Conservation (phyloP, 768 basidiomycete species). For the Lactifluus piperatus region DNA sequence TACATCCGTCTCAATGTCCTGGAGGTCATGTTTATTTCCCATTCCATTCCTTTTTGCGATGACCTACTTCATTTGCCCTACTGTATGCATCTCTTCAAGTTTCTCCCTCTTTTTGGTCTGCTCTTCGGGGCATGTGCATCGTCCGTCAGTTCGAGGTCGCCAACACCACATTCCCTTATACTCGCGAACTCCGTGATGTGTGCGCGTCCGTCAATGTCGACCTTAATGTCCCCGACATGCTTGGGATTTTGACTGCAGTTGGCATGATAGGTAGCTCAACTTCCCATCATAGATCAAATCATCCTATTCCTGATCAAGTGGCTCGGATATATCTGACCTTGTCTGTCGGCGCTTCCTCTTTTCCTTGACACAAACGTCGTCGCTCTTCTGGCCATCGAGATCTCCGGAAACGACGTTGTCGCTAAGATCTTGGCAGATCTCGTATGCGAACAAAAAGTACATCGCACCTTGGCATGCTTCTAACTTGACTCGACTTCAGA, state of each 20-base stretch:
- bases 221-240: slow-evolving; percentile 25
- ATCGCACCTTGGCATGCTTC: background rate
- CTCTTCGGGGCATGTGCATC: slow-evolving; percentile 10
- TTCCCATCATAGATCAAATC: background rate
- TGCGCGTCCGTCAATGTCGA: slow-evolving; percentile 32
- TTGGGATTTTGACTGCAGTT: slow-evolving; percentile 23
- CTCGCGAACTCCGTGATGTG: slow-evolving; percentile 27
- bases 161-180: slow-evolving; percentile 2
- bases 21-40: background rate
- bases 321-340: slow-evolving; percentile 36
- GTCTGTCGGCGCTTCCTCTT: slow-evolving; percentile 31
- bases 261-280: slow-evolving; percentile 26
- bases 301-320: background rate
- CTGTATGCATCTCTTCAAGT: slow-evolving; percentile 12
- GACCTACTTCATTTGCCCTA: too few species aligned
- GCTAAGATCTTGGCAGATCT: slow-evolving; percentile 28
- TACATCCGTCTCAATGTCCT: too few species aligned
- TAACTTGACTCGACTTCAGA: slow-evolving; percentile 18
- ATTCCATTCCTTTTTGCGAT: background rate
- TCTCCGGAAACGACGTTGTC: slow-evolving; percentile 28
- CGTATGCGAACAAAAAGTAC: slow-evolving; percentile 24
- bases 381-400: slow-evolving; percentile 25
- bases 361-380: slow-evolving; percentile 30
- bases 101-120: background rate
- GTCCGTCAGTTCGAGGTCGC: background rate